Evolutionary conservation across 352 stramenopile genomes (phyloP).

Genomic region (Globisporangium abappressorium): DNA sequence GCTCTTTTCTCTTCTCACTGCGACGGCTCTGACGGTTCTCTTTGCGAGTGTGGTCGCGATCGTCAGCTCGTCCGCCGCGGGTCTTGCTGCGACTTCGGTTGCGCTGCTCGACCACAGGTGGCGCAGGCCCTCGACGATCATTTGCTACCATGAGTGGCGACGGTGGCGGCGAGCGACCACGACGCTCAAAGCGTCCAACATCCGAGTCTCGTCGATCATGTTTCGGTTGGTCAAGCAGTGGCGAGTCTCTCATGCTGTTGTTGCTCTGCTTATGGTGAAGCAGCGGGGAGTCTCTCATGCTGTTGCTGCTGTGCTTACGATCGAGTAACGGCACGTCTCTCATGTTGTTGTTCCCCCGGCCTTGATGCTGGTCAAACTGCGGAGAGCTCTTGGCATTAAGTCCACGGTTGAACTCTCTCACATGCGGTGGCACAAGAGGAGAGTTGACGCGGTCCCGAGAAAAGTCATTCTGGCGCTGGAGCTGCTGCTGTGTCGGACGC

Average conservation of each 20-base stretch:
- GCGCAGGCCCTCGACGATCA: slow-evolving; percentile 6
- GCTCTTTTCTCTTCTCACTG: slow-evolving; percentile 24
- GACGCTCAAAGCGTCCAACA: slow-evolving; percentile 3
- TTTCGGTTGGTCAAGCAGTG: not conserved
- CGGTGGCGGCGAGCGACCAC: slow-evolving; percentile 24
- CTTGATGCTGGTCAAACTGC: not conserved
- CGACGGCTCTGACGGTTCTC: slow-evolving; percentile 7
- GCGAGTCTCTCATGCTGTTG: slow-evolving; percentile 2
- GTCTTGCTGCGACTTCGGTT: slow-evolving; percentile 9
- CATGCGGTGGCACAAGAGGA: slow-evolving; percentile 6
- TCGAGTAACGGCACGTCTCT: slow-evolving; percentile 5
- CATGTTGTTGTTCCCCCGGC: not conserved
- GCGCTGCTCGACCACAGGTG: slow-evolving; percentile 7
- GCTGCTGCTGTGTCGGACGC: slow-evolving; percentile 1
- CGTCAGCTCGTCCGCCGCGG: slow-evolving; percentile 5
- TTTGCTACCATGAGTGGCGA: slow-evolving; percentile 24
- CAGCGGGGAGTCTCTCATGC: not conserved
- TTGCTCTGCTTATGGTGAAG: not conserved
- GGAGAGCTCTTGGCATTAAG: not conserved
- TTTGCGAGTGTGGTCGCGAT: slow-evolving; percentile 7
- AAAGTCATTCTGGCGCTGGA: slow-evolving; percentile 7
- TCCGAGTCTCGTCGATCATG: slow-evolving; percentile 13
- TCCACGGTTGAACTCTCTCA: slow-evolving; percentile 8
- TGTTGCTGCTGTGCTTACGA: not conserved
- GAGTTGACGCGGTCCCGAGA: slow-evolving; percentile 4